These are phyloP conservation scores for Rhodomyrtus psidioides DNA, from an alignment of 441 rosid genomes.

Conservation along the genomic window DNA sequence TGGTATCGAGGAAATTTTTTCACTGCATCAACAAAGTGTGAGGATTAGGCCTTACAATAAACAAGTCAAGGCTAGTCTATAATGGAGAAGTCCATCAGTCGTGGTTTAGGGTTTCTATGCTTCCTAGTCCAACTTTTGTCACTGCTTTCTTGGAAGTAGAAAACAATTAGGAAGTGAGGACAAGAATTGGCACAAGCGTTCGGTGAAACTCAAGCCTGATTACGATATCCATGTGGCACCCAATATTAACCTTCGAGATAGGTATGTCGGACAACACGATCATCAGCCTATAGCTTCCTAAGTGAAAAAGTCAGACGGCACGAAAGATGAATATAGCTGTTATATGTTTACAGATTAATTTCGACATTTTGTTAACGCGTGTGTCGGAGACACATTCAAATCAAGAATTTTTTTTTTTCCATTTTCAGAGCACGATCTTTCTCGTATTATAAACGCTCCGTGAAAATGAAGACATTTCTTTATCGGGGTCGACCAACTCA, in stretches of 20 bases:
- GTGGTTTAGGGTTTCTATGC: background rate
- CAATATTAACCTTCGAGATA: background rate
- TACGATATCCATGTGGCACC: background rate
- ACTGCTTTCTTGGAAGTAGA: background rate
- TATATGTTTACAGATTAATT: background rate
- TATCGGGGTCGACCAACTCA: background rate
- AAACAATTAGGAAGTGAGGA: background rate
- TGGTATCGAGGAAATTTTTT: background rate
- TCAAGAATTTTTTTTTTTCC: too few species aligned
- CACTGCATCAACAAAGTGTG: background rate
- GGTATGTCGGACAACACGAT: background rate
- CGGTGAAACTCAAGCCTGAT: background rate
- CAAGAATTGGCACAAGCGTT: background rate
- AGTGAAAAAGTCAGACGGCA: background rate
- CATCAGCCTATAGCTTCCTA: background rate
- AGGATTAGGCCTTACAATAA: background rate
- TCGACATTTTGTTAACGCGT: background rate
- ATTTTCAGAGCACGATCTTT: background rate
- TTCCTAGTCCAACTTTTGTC: background rate
- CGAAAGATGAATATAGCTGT: background rate
- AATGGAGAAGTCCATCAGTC: background rate
- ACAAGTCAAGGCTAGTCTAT: background rate
- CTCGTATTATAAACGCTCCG: accelerated
- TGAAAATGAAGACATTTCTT: background rate
- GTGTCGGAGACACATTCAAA: background rate